Evolutionary conservation across 768 basidiomycete genomes (phyloP).

Genomic region (Phaeolepiota aurea): DNA sequence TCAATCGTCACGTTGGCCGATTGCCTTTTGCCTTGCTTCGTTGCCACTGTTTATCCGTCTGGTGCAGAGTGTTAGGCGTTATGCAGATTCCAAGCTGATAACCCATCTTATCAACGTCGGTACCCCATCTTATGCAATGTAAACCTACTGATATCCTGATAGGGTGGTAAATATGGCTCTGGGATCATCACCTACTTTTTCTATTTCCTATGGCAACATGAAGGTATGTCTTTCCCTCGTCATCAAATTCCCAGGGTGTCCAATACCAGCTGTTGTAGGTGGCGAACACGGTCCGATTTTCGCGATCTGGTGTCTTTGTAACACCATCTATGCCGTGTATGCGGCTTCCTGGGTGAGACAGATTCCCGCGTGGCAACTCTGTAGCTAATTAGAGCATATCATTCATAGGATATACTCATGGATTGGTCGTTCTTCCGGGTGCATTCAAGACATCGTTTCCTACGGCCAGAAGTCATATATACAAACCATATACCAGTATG

Average conservation of each 20-base stretch:
- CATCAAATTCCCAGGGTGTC: neutral
- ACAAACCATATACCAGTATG: slow-evolving; percentile 49
- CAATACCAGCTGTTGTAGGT: slow-evolving; percentile 10
- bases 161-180: slow-evolving; percentile 81
- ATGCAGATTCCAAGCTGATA: slow-evolving; percentile 59
- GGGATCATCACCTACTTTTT: slow-evolving; percentile 59
- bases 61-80: slow-evolving; percentile 84
- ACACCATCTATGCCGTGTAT: slow-evolving; percentile 59
- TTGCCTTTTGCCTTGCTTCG: slow-evolving; percentile 47
- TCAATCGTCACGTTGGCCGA: slow-evolving; percentile 46
- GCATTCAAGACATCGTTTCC: slow-evolving; percentile 44
- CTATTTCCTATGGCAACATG: slow-evolving; percentile 74
- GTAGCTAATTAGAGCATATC: no score
- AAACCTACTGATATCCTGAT: no score
- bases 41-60: slow-evolving; percentile 74
- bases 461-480: slow-evolving; percentile 75
- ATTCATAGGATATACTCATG: slow-evolving; percentile 72
- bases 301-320: slow-evolving; percentile 61
- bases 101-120: slow-evolving; percentile 86
- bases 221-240: slow-evolving; percentile 30
- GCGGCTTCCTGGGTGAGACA: slow-evolving; percentile 66
- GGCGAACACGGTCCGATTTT: slow-evolving; percentile 39
- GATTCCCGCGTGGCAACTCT: no score
- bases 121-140: no score
- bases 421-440: slow-evolving; percentile 84